Base-by-base conservation (phyloP, 306 rosid genomes). In the Trifolium dubium region DNA sequence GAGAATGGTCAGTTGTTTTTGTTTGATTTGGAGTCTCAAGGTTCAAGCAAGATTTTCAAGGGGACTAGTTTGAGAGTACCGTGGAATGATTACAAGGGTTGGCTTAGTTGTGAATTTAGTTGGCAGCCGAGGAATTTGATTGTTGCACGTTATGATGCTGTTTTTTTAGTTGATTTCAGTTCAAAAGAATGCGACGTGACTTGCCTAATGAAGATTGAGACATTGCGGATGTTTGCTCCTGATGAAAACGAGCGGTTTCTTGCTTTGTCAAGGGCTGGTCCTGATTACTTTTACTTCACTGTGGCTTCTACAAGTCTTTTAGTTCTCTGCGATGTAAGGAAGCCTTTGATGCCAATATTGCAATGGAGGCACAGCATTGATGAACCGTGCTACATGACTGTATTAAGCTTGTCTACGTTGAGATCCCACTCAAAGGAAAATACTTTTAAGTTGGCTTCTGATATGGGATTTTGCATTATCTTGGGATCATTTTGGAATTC, bases 91-190 rank as follows among this genome's bases (percentile, higher is more conserved):
- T 80, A 73, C 18, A 62, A 9, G 37, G 83, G 47, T 53, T 89
- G 97, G 97, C 31, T 89, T 71, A 76, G 88, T 67, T 89, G 89
- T 83, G 95, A 89, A 31, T 89, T 91, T 65, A 86, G 92, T 82
- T 91, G 92, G 92, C 84, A 87, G 74, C 89, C 87, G 0, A 81
- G 89, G 79, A 64, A 86, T 76, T 76, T 91, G 71, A 79, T 91
- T 13, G 82, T 89, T 63, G 88, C 89, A 0, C 71, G 83, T n/a
- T 84, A 87, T 5, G 88, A 89, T 73, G 89, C 85, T 0, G 69
- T 91, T 63, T 91, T 87, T 78, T 77, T 89, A 59, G 87, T 91
- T 74, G 95, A 91, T 78, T 81, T 87, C 34, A 83, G 89, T 47
- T 64, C 46, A 3, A 67, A 62, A 32, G 79, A 84, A 15, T 80